Conservation (phyloP, 768 basidiomycete species). For the Lactarius akahatsu region DNA sequence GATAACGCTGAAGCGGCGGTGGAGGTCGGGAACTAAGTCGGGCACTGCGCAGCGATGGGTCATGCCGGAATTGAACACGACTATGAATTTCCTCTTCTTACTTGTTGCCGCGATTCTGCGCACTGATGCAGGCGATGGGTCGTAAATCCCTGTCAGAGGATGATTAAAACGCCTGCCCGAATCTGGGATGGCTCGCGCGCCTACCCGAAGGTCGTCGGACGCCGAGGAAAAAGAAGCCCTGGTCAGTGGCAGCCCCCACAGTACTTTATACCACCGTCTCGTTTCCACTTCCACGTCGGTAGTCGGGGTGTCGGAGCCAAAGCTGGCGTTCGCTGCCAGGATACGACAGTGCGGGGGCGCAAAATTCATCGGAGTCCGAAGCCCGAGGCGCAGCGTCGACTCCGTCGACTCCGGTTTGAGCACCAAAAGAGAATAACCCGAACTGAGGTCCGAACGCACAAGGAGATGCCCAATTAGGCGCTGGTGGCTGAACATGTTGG, state of each 20-base stretch:
- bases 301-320: slow-evolving; percentile 1
- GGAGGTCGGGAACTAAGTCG: too few species aligned
- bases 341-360: not conserved
- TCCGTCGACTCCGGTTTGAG: not conserved
- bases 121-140: too few species aligned
- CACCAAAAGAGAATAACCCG: not conserved
- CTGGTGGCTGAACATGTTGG: not conserved
- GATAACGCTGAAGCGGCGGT: too few species aligned
- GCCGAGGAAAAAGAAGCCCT: not conserved
- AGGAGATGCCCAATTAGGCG: not conserved
- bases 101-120: too few species aligned
- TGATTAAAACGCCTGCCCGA: not conserved
- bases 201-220: not conserved
- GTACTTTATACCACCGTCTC: not conserved
- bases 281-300: not conserved
- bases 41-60: too few species aligned
- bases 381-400: not conserved
- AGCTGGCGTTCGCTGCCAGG: not conserved
- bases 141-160: too few species aligned
- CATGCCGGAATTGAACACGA: too few species aligned
- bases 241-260: not conserved
- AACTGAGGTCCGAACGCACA: not conserved
- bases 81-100: too few species aligned
- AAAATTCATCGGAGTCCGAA: not conserved
- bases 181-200: not conserved